Percentiles rank a stretch among this genome's conserved stretches.
Conservation (phyloP, 2,329 filamentous ascomycete genomes). For the Monilinia fructicola region DNA sequence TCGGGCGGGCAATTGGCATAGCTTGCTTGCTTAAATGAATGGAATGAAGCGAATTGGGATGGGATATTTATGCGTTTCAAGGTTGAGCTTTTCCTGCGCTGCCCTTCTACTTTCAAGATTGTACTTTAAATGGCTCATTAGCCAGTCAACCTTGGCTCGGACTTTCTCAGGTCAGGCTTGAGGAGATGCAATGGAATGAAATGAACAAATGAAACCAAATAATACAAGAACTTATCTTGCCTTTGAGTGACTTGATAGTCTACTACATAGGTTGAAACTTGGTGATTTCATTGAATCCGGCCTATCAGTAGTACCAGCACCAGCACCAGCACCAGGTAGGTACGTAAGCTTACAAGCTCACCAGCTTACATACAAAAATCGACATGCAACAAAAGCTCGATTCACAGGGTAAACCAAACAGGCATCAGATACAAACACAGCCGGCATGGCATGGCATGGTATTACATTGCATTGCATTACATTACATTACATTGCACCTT, state of each 20-base stretch:
- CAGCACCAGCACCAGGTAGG: too few relatives aligned
- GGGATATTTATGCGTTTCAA: constrained; percentile 6
- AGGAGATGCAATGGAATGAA: not conserved
- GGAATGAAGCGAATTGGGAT: constrained; percentile 6
- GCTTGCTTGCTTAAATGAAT: constrained; percentile 10
- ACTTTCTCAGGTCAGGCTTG: not conserved
- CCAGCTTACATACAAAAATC: too few relatives aligned
- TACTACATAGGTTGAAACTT: too few relatives aligned
- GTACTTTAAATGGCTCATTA: constrained; percentile 6
- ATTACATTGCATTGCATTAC: too few relatives aligned
- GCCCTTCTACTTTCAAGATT: constrained; percentile 15
- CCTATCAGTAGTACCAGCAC: too few relatives aligned
- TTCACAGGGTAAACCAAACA: too few relatives aligned
- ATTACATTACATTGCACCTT: too few relatives aligned
- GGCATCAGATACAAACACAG: too few relatives aligned
- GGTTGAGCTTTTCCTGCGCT: constrained; percentile 10
- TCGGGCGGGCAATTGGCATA: not conserved
- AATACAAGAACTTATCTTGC: not conserved
- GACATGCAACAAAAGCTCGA: too few relatives aligned
- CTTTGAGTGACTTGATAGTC: not conserved
- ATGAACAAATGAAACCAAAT: not conserved
- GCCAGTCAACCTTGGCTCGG: constrained; percentile 7
- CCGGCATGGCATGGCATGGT: too few relatives aligned
- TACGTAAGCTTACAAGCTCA: too few relatives aligned
- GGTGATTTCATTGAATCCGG: too few relatives aligned